These are phyloP conservation scores for Gyromitra esculenta DNA, from an alignment of 2,329 filamentous ascomycete genomes.

Conservation along the genomic window DNA sequence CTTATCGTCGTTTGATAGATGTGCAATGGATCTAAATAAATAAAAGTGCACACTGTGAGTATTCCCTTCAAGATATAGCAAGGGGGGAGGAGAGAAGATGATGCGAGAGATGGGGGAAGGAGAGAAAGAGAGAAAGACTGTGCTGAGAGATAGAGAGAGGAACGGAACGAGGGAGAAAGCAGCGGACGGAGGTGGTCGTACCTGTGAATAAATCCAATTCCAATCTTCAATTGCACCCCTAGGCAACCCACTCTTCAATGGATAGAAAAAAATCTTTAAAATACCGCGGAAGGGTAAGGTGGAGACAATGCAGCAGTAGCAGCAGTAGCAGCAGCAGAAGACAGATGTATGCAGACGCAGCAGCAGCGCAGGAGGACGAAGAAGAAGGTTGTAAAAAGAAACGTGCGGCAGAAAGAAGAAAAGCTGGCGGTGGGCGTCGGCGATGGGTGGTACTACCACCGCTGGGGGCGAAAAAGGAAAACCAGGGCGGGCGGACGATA, in stretches of 20 bases:
- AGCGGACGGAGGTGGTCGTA: constrained; percentile 47
- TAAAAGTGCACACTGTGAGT: constrained; percentile 45
- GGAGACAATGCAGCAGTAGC: constrained; percentile 17
- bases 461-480: constrained; percentile 21
- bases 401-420: constrained; percentile 47
- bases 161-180: constrained; percentile 38
- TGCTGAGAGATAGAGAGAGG: constrained; percentile 38
- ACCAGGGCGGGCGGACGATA: constrained; percentile 44
- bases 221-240: constrained; percentile 38
- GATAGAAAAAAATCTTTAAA: constrained; percentile 48
- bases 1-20: constrained; percentile 34
- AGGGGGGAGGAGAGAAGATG: constrained; percentile 52
- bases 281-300: constrained; percentile 47
- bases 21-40: constrained; percentile 28
- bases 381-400: constrained; percentile 49
- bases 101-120: constrained; percentile 49
- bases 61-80: constrained; percentile 43
- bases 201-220: constrained; percentile 51
- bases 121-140: constrained; percentile 40
- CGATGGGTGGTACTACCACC: constrained; percentile 13
- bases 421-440: constrained; percentile 42
- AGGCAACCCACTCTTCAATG: constrained; percentile 43
- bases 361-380: constrained; percentile 33
- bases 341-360: constrained; percentile 34
- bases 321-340: constrained; percentile 24